phyloP scores from a whole-genome alignment of 306 rosid species.

The Castanea mollissima region DNA sequence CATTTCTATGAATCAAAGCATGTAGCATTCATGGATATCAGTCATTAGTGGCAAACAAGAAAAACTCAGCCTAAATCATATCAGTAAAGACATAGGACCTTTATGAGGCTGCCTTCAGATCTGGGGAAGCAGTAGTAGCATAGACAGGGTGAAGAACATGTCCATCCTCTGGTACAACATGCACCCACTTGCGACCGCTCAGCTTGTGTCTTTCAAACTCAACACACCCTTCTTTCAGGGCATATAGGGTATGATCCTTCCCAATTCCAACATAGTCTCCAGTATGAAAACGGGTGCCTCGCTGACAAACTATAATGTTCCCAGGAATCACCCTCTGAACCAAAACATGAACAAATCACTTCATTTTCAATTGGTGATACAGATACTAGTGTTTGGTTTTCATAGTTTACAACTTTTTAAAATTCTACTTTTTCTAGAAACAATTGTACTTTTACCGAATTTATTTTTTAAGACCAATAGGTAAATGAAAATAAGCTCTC shows the following conservation, averaged over 20 bases:
- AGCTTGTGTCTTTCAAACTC: constrained; percentile 75
- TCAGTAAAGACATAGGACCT: too few species aligned
- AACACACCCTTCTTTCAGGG: constrained; percentile 72
- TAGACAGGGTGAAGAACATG: constrained; percentile 80
- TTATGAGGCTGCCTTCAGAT: too few species aligned
- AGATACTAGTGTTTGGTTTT: too few species aligned
- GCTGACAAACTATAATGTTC: constrained; percentile 81
- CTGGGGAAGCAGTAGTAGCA: constrained; percentile 1
- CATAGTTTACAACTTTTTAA: too few species aligned
- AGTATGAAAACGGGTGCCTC: constrained; percentile 89
- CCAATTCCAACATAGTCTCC: constrained; percentile 88
- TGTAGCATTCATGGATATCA: too few species aligned
- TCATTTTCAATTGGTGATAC: too few species aligned
- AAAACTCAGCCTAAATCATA: too few species aligned
- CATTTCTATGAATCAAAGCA: too few species aligned
- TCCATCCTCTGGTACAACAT: constrained; percentile 76
- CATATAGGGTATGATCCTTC: constrained; percentile 78
- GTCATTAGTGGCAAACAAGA: too few species aligned
- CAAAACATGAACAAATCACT: too few species aligned
- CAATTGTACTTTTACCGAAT: not conserved
- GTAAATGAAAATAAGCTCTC: not conserved
- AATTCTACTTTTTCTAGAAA: not conserved
- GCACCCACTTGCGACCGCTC: constrained; percentile 83
- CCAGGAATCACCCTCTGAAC: constrained; percentile 70
- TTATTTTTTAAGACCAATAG: too few species aligned